phyloP scores from a whole-genome alignment of 345 rosid genomes.

The Eucalyptus rudis region DNA sequence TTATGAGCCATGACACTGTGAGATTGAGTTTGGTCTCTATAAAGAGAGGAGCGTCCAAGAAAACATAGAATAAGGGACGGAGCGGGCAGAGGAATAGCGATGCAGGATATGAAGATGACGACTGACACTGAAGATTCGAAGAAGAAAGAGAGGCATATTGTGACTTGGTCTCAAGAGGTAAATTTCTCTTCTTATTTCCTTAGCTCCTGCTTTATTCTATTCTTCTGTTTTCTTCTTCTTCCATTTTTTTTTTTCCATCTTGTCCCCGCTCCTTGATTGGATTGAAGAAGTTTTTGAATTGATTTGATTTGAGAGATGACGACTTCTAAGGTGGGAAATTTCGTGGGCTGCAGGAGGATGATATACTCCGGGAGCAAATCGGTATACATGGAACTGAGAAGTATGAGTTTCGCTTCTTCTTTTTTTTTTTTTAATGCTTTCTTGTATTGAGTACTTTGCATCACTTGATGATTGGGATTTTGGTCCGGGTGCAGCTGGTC shows the following conservation, averaged over 20 bases:
- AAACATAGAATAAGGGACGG: not conserved
- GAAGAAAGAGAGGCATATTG: conserved; percentile 15
- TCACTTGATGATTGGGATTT: not conserved
- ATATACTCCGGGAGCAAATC: conserved; percentile 76
- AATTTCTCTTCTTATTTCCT: not conserved
- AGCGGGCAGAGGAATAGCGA: not conserved
- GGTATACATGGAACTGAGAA: conserved; percentile 77
- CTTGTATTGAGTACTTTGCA: not conserved
- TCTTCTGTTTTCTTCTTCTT: not conserved
- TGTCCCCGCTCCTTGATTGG: not conserved
- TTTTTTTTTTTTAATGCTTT: not conserved
- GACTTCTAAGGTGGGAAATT: not conserved
- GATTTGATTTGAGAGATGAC: not conserved
- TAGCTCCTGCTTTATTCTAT: not conserved
- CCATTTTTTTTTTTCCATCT: not conserved
- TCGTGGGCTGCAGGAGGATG: conserved; percentile 68
- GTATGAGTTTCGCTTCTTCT: conserved; percentile 14
- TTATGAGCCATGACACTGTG: not conserved
- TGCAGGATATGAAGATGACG: conserved; percentile 1
- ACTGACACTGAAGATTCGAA: not conserved
- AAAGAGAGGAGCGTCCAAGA: not conserved
- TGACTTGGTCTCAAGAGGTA: conserved; percentile 55
- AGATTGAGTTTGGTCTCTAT: not conserved
- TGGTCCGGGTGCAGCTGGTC: conserved; percentile 62
- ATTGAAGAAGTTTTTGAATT: not conserved